Conservation (phyloP, 441 rosid genomes). For the Arabidopsis lyrata region DNA sequence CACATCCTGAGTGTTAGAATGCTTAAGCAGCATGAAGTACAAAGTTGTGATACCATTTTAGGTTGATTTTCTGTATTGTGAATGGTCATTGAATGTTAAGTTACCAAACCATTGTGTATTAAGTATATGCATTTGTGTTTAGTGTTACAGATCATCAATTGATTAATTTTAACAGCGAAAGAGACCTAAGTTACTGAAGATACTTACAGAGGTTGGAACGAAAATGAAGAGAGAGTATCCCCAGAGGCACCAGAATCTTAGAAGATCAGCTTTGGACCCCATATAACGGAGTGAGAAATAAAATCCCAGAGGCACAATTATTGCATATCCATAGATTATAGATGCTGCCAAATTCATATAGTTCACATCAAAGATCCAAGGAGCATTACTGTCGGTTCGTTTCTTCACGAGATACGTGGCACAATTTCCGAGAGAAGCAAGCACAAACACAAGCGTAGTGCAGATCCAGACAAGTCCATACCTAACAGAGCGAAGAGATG, state of each 20-base stretch:
- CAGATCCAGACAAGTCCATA: constrained; percentile 94
- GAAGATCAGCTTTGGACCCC: constrained; percentile 80
- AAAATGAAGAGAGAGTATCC: constrained; percentile 92
- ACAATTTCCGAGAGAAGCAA: constrained; percentile 85
- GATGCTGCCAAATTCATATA: constrained; percentile 77
- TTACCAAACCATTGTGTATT: background rate
- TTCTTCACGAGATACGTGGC: constrained; percentile 85
- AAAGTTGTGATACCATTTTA: background rate
- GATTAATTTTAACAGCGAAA: constrained; percentile 2
- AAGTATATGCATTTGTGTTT: background rate
- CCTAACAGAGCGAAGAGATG: constrained; percentile 49
- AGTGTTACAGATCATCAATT: constrained; percentile 6
- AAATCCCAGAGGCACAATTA: constrained; percentile 80
- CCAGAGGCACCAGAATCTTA: constrained; percentile 95
- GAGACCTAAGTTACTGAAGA: constrained; percentile 17
- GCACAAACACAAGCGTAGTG: constrained; percentile 85
- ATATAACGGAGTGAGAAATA: constrained; percentile 83
- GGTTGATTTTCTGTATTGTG: background rate
- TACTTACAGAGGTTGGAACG: constrained; percentile 70
- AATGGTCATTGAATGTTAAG: background rate
- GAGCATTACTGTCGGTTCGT: constrained; percentile 51
- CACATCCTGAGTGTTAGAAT: constrained; percentile 9
- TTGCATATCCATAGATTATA: constrained; percentile 72
- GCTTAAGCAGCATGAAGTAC: background rate
- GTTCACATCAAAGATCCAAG: constrained; percentile 91